Conservation (phyloP, 2,329 filamentous ascomycete species). For the Botrytis hyacinthi region DNA sequence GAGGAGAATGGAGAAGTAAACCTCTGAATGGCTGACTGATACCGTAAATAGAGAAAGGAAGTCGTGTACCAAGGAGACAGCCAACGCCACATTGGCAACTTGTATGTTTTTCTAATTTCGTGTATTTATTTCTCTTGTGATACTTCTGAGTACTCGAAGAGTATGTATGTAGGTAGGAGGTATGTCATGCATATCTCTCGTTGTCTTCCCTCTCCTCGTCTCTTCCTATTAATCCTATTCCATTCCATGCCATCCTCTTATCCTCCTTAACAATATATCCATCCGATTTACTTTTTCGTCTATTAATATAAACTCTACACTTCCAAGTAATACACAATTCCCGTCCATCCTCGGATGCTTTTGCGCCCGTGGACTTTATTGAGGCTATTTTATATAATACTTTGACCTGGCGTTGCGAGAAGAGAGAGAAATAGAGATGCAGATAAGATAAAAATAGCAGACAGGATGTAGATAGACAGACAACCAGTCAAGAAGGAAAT, state of each 20-base stretch:
- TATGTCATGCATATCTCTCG: background rate
- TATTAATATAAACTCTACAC: background rate
- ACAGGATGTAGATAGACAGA: background rate
- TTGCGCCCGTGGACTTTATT: background rate
- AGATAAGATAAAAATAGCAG: background rate
- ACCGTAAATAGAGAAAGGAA: background rate
- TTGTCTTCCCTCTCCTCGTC: background rate
- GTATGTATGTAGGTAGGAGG: background rate
- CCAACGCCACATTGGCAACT: background rate
- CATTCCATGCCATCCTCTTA: background rate
- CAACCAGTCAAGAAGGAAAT: background rate
- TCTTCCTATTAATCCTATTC: background rate
- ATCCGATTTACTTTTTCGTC: background rate
- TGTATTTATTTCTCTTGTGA: background rate
- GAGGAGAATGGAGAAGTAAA: background rate
- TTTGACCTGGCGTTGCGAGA: background rate
- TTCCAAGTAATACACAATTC: too few species aligned
- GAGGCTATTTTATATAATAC: background rate
- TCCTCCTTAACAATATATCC: background rate
- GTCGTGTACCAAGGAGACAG: background rate
- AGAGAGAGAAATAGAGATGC: background rate
- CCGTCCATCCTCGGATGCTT: background rate
- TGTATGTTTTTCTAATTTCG: background rate
- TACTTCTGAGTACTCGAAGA: background rate
- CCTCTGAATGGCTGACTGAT: background rate